Evolutionary conservation across 2,329 filamentous ascomycete species (phyloP), one percentile per base, ranked within the genome.

Genomic region (Parafenestella ontariensis): DNA sequence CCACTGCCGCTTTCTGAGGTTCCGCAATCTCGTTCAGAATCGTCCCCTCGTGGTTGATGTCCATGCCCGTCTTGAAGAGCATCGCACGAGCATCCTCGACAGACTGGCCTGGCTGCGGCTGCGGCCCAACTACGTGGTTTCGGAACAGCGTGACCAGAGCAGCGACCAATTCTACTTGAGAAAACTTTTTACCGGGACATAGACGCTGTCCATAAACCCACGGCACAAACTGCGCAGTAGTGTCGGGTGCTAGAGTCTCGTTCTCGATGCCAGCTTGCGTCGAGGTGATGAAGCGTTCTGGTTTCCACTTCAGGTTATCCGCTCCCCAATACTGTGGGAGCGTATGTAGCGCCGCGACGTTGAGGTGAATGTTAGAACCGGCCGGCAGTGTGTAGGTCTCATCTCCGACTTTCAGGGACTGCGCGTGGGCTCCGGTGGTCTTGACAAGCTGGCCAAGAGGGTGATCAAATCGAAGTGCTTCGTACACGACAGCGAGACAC

Each of bases 101-200:
- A 24, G 18, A 13, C 20, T 41, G 8, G 8, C 15, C 15, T 11
- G 11, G 18, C 15, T 24, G 18, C 3, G 15, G 8, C 20, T 41
- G 6, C 21, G 37, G 37, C 5, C 11, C 18, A 15, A 41, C 37
- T 3, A 9, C 3, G 20, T 26, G 15, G 11, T 41, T 11, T 24
- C 37, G 18, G 9, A 73, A 61, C 10, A 71, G 33, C 2, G 51
- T 34, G 3, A 61, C 59, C 24, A 76, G 54, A 3, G 70, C 66
- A 15, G 72, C 73, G 8, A 75, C 73, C 45, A 72, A 66, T 40
- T 76, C 74, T 9, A 76, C 73, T 50, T 77, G 73, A n/a, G 69
- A 68, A 57, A 76, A 75, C 47, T 69, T 73, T 42, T 66, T 67
- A 1, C 74, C 74, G 5, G 70, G 69, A 51, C 72, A 76, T 18